Evolutionary conservation across 306 rosid genomes (phyloP), one percentile per base, ranked within the genome.

Genomic region (Vicia villosa): DNA sequence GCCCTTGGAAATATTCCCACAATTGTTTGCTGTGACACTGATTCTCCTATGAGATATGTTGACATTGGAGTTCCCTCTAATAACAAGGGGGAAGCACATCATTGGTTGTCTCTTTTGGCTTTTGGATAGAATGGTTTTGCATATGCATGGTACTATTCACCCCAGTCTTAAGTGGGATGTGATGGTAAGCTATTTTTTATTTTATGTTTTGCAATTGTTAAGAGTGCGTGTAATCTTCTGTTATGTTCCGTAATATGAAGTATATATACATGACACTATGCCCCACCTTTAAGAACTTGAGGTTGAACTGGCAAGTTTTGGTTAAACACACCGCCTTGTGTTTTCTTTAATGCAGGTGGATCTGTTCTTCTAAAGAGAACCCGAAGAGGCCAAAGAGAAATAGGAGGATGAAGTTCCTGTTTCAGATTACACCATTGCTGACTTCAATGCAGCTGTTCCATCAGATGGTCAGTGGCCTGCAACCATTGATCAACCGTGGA

Each of bases 21-120:
- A 0, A 92, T 89, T 49, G 96, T 96, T 24, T 93, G 90, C 26
- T 93, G 96, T 13, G 98, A 93, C 57, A 90, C 98, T 2, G 96
- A 90, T 74, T 90, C 96, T 0, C 91, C 96, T 3, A n/a, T n/a
- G n/a, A n/a, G n/a, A n/a, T n/a, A n/a, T n/a, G n/a, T n/a, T n/a
- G n/a, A n/a, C n/a, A n/a, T 93, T 71, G 96, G 96, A 24, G 90
- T 93, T 68, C 96, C 96, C 14, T 92, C 98, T 50, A 93, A 90
- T 41, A 93, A 90, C 74, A 93, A 93, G 83, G 98, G 98, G 0
- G n/a, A 93, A 90, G 34, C 96, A 93, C 46, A 87, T 91, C 79
- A 89, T 92, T 1, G 96, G 98, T 16, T 92, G 98, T 75, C 98
- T 92, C 22, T 89, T 89, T 42, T 90, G 98, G 98, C 78, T 92